Evolutionary conservation across 345 rosid species (phyloP).

Genomic region (Ceriops tagal): DNA sequence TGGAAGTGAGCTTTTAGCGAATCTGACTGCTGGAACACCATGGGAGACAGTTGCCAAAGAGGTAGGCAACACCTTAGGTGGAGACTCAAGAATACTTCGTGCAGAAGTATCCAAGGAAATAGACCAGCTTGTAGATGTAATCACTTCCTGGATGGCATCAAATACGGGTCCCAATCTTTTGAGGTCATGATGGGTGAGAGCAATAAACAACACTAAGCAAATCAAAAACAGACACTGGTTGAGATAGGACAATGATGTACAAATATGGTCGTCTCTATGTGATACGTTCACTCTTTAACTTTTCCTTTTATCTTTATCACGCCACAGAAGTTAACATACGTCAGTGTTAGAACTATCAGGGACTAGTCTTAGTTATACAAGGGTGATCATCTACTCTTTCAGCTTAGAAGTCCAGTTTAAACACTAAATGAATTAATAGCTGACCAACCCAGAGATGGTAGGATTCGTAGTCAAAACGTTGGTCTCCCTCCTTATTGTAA

Average conservation of each 20-base stretch:
- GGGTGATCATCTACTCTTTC: no score
- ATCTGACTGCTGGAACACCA: conserved; percentile 78
- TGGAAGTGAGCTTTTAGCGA: conserved; percentile 78
- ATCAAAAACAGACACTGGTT: neutral
- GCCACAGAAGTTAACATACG: neutral
- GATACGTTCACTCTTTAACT: neutral
- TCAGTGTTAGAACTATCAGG: no score
- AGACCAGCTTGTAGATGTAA: conserved; percentile 56
- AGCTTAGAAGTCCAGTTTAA: no score
- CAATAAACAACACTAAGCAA: neutral
- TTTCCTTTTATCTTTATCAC: no score
- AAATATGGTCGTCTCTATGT: neutral
- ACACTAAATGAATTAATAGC: no score
- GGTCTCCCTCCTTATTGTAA: no score
- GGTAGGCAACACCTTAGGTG: conserved; percentile 71
- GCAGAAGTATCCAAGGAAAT: conserved; percentile 68
- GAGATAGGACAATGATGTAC: neutral
- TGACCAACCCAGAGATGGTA: no score
- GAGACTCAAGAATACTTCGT: conserved; percentile 60
- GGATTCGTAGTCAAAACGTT: no score
- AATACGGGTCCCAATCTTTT: conserved; percentile 59
- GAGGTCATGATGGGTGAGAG: conserved; percentile 31
- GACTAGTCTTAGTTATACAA: no score
- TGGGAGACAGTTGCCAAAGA: conserved; percentile 94
- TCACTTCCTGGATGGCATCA: conserved; percentile 83